Evolutionary conservation across 2,329 filamentous ascomycete species (phyloP), one percentile per base, ranked within the genome.

Genomic region (Xylariaceae sp.): DNA sequence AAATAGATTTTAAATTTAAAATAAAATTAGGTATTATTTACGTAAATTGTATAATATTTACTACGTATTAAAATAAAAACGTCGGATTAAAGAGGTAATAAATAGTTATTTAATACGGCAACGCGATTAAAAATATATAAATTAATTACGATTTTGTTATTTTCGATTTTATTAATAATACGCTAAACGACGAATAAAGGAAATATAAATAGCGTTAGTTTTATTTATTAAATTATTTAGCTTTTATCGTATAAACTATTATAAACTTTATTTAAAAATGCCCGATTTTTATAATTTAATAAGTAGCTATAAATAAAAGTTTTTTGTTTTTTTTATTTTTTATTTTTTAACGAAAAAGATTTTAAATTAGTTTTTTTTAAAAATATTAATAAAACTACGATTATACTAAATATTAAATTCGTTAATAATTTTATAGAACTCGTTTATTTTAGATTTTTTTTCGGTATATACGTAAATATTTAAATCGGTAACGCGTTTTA

Each of bases 1-100:
- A 39, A 31, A 31, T 46, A 31, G 27, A 46, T 18, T n/a, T 15
- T 30, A 39, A 46, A 46, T 36, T 39, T 32, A 18, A 36, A 45
- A 40, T 39, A 46, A 46, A 39, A 46, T 15, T 22, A 5, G 15
- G 6, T 40, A n/a, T 11, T 17, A 27, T 46, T 46, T 27, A 46
- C 14, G 15, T 39, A 27, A 39, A n/a, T 46, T 10, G 32, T 39
- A 46, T 39, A 46, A 2, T 4, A 11, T 40, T 46, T 46, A 11
- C 15, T 46, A 39, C 27, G 30, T 30, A 46, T 39, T n/a, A 15
- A 39, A 14, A 11, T 27, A 30, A 40, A 14, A 14, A 36, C 15
- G 10, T 36, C 10, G 5, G 10, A 14, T 36, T 36, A 36, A 36
- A 36, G 5, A 36, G 10, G 22, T 10, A 36, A 36, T 5, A 36